A percentile compares a stretch with the other conserved stretches of the same genome.
phyloP scores from a whole-genome alignment of 192 early-diverging fungal species.

The Rhizophagus clarus region DNA sequence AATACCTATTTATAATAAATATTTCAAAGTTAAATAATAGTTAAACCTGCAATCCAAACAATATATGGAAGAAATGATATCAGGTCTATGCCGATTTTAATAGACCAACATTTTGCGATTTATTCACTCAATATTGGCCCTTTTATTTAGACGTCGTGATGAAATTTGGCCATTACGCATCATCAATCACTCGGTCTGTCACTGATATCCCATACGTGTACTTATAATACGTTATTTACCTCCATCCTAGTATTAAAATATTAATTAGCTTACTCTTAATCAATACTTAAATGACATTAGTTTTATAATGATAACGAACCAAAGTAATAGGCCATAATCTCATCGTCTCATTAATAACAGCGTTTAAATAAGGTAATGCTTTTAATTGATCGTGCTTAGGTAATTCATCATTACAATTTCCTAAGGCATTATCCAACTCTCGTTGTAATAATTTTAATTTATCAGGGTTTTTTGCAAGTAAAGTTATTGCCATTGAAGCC shows the following conservation, averaged over 20 bases:
- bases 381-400: slow-evolving; percentile 55
- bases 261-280: background rate
- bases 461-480: slow-evolving; percentile 34
- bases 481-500: slow-evolving; percentile 37
- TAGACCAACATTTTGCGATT: no score
- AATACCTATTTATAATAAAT: background rate
- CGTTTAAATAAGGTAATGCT: slow-evolving; percentile 54
- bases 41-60: background rate
- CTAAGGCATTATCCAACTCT: slow-evolving; percentile 35
- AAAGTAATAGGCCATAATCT: slow-evolving; percentile 49
- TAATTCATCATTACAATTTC: slow-evolving; percentile 27
- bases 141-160: no score
- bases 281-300: background rate
- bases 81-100: no score
- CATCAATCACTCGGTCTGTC: no score
- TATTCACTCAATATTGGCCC: no score
- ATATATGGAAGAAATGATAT: no score
- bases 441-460: slow-evolving; percentile 30
- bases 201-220: background rate
- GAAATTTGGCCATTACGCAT: no score
- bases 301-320: slow-evolving; percentile 7
- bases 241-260: background rate
- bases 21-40: background rate
- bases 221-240: background rate
- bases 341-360: slow-evolving; percentile 60